phyloP scores from a whole-genome alignment of 2,329 filamentous ascomycete species.

The Lizonia empirigonia region DNA sequence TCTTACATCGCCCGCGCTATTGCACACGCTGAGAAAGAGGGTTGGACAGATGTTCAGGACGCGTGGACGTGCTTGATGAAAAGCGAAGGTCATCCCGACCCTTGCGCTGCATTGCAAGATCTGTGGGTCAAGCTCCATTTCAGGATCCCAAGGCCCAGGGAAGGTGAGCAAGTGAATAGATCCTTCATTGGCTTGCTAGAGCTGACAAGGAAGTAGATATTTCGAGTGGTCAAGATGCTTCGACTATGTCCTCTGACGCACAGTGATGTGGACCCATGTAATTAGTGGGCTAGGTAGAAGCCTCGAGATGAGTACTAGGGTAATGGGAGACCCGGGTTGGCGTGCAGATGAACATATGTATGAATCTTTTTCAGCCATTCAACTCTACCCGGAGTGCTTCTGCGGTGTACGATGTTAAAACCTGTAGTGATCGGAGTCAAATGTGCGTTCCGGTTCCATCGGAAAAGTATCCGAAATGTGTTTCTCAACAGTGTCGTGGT shows the following conservation, averaged over 20 bases:
- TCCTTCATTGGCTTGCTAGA: no score
- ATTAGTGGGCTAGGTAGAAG: neutral
- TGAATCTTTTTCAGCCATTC: neutral
- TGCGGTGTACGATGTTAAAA: neutral
- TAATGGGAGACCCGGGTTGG: neutral
- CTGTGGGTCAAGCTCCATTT: neutral
- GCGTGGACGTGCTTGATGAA: neutral
- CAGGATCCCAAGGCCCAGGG: neutral
- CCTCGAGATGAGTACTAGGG: neutral
- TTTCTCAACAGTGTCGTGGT: slow-evolving; percentile 7
- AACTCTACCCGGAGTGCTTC: neutral
- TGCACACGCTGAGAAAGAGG: neutral
- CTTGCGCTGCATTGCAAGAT: neutral
- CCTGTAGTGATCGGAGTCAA: neutral
- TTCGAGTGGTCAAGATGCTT: no score
- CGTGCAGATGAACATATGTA: neutral
- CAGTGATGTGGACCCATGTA: no score
- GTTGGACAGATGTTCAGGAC: neutral
- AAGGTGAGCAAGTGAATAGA: no score
- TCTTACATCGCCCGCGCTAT: neutral
- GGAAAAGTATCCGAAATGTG: slow-evolving; percentile 10
- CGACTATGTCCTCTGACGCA: no score
- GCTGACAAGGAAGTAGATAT: no score
- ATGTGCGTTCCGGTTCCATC: slow-evolving; percentile 2
- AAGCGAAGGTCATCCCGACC: neutral